phyloP scores from a whole-genome alignment of 176 grass and related monocot species.

The Eleusine coracana region DNA sequence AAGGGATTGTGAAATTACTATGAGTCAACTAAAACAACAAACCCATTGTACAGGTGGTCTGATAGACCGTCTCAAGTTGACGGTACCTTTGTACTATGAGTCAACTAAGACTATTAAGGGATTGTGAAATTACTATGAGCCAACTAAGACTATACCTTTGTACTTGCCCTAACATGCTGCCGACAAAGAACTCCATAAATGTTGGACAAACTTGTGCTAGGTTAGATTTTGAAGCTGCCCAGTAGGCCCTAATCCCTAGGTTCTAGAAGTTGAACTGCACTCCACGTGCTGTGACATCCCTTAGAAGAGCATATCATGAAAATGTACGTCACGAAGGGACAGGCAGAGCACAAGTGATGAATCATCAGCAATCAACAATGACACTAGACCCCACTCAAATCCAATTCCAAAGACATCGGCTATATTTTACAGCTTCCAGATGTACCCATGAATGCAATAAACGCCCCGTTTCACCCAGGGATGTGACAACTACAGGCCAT shows the following conservation, averaged over 20 bases:
- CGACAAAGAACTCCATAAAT: not conserved
- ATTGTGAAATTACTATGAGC: too few relatives aligned
- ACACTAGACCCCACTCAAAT: not conserved
- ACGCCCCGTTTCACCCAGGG: too few relatives aligned
- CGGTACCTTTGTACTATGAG: too few relatives aligned
- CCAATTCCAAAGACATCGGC: not conserved
- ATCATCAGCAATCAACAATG: not conserved
- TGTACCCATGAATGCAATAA: too few relatives aligned
- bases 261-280: not conserved
- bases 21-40: too few relatives aligned
- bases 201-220: not conserved
- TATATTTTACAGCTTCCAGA: not conserved
- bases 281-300: not conserved
- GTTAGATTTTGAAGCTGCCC: not conserved
- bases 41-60: too few relatives aligned
- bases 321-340: not conserved
- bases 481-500: too few relatives aligned
- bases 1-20: too few relatives aligned
- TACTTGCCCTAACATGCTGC: not conserved
- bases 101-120: too few relatives aligned
- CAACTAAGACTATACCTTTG: too few relatives aligned
- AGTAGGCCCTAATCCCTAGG: not conserved
- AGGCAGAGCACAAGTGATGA: not conserved
- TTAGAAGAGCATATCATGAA: not conserved
- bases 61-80: too few relatives aligned